Conservation (phyloP, 2,329 filamentous ascomycete genomes). For the Sclerotinia spermophila region DNA sequence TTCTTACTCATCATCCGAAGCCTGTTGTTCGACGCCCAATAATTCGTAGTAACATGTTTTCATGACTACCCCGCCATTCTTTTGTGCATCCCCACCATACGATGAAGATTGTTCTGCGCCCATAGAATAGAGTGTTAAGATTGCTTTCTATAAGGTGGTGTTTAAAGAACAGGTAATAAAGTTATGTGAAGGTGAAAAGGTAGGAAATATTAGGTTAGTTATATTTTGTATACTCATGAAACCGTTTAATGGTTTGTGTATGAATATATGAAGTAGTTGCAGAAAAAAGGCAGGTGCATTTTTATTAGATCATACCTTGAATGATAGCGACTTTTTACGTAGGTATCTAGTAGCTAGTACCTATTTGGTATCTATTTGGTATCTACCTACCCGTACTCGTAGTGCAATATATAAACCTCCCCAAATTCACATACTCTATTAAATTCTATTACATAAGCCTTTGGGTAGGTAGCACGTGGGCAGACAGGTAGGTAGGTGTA, state of each 20-base stretch:
- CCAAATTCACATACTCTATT: neutral
- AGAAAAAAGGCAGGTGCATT: neutral
- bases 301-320: neutral
- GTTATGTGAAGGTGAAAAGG: neutral
- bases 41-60: constrained; percentile 87
- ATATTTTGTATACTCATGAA: neutral
- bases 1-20: constrained; percentile 73
- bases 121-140: constrained; percentile 20
- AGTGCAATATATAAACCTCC: no score
- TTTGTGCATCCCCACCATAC: constrained; percentile 11
- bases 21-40: constrained; percentile 66
- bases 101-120: constrained; percentile 31
- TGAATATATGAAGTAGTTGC: neutral
- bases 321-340: neutral
- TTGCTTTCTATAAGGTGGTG: neutral
- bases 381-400: no score
- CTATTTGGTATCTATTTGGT: no score
- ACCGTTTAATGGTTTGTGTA: neutral
- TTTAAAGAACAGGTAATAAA: neutral
- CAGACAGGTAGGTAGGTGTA: no score
- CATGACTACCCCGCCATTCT: constrained; percentile 17
- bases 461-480: neutral
- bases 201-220: neutral
- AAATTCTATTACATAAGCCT: neutral
- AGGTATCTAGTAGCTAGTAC: no score